These are phyloP conservation scores for Dryadomyces quercivorus DNA, from an alignment of 2,329 filamentous ascomycete species.

Conservation along the genomic window DNA sequence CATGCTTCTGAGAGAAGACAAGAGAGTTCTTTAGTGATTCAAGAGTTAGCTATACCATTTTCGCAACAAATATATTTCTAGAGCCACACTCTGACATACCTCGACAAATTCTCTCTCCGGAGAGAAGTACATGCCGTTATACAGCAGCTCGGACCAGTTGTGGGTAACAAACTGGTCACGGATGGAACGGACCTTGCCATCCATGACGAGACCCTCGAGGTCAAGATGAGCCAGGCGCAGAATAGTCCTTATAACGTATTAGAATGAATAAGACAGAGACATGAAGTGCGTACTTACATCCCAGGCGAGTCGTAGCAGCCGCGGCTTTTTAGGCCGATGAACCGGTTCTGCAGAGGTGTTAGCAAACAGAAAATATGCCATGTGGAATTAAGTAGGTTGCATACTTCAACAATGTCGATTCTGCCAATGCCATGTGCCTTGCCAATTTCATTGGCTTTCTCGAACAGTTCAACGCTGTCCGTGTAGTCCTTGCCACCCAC, in stretches of 20 bases:
- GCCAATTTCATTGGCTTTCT: slow-evolving; percentile 58
- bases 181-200: slow-evolving; percentile 43
- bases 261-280: background rate
- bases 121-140: slow-evolving; percentile 37
- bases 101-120: slow-evolving; percentile 46
- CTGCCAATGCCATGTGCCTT: slow-evolving; percentile 63
- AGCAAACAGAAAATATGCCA: background rate
- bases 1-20: slow-evolving; percentile 43
- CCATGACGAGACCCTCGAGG: slow-evolving; percentile 36
- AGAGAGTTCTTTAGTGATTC: slow-evolving; percentile 36
- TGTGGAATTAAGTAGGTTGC: background rate
- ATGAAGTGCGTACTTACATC: slow-evolving; percentile 18
- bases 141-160: slow-evolving; percentile 33
- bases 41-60: background rate
- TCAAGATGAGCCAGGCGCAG: slow-evolving; percentile 31
- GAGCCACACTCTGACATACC: background rate
- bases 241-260: slow-evolving; percentile 13
- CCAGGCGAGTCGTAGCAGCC: slow-evolving; percentile 67
- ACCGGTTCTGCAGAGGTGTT: slow-evolving; percentile 35
- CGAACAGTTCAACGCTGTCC: slow-evolving; percentile 61
- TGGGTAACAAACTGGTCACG: slow-evolving; percentile 45
- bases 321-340: slow-evolving; percentile 62
- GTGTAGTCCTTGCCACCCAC: slow-evolving; percentile 49
- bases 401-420: slow-evolving; percentile 66
- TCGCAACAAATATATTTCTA: too few species aligned